Conservation (phyloP, 2,329 filamentous ascomycete genomes). For the Microsporum audouinii region DNA sequence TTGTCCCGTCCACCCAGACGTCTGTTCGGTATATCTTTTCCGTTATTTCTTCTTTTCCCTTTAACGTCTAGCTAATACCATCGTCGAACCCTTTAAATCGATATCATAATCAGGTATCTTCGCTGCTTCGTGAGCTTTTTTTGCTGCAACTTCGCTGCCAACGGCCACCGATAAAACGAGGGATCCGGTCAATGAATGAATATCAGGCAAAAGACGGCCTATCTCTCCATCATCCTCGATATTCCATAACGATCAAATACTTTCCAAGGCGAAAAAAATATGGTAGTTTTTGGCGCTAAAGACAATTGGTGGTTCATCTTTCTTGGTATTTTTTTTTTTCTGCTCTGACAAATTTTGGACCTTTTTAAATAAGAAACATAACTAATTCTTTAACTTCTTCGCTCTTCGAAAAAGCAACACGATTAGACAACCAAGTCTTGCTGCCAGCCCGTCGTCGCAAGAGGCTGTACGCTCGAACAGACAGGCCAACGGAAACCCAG, state of each 20-base stretch:
- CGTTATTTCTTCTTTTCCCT: neutral
- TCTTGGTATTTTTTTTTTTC: constrained; percentile 2
- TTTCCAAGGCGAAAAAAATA: neutral
- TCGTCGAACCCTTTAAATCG: neutral
- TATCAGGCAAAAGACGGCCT: neutral
- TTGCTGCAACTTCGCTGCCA: neutral
- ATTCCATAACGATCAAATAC: neutral
- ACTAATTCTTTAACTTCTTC: neutral
- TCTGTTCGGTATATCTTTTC: no score
- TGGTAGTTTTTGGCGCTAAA: neutral
- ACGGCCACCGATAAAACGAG: neutral
- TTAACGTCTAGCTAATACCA: neutral
- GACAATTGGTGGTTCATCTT: neutral
- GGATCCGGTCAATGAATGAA: neutral
- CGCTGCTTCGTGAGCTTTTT: neutral
- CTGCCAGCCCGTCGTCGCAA: neutral
- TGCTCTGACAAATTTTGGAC: constrained; percentile 3
- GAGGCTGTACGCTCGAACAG: neutral
- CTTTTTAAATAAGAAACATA: neutral
- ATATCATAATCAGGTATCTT: neutral
- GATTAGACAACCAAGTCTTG: neutral
- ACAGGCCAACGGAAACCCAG: neutral
- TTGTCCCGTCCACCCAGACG: neutral
- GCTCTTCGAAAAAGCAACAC: neutral
- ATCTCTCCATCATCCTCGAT: neutral